Evolutionary conservation across 805 yeast genomes (phyloP).

Genomic region (Wickerhamomyces xylosicus): DNA sequence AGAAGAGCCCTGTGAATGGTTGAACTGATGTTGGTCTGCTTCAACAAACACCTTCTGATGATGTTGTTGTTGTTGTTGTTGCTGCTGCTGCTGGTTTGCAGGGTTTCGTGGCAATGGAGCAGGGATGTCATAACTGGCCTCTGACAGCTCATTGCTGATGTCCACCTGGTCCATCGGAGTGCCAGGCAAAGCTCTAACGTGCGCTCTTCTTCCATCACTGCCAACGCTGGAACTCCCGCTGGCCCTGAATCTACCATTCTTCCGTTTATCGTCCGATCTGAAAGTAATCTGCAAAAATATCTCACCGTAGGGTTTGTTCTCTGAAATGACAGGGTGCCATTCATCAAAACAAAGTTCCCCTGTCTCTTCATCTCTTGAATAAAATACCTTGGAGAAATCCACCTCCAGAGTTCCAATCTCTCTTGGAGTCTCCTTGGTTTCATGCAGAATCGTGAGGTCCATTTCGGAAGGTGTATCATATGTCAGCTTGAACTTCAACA

Average conservation of each 20-base stretch:
- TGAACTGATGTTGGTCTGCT: slow-evolving; percentile 2
- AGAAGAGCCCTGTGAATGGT: slow-evolving; percentile 2
- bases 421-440: slow-evolving; percentile 76
- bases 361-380: slow-evolving; percentile 43
- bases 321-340: slow-evolving; percentile 69
- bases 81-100: neutral
- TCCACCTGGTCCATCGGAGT: slow-evolving; percentile 16
- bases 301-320: slow-evolving; percentile 75
- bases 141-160: neutral
- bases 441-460: slow-evolving; percentile 72
- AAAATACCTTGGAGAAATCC: slow-evolving; percentile 65
- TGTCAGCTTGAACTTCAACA: slow-evolving; percentile 54
- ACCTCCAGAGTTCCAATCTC: slow-evolving; percentile 76
- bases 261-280: slow-evolving; percentile 41
- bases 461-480: slow-evolving; percentile 52
- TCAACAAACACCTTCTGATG: neutral
- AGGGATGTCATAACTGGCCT: slow-evolving; percentile 8
- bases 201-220: slow-evolving; percentile 2
- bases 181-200: slow-evolving; percentile 18
- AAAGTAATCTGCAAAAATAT: slow-evolving; percentile 88
- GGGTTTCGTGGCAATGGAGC: slow-evolving; percentile 15
- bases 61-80: neutral
- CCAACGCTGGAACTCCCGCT: slow-evolving; percentile 1
- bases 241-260: slow-evolving; percentile 3
- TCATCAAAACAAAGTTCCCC: slow-evolving; percentile 43